Evolutionary conservation across 139 green algal genomes (phyloP), one percentile per base, ranked within the genome.

Genomic region (Trebouxia sp.): DNA sequence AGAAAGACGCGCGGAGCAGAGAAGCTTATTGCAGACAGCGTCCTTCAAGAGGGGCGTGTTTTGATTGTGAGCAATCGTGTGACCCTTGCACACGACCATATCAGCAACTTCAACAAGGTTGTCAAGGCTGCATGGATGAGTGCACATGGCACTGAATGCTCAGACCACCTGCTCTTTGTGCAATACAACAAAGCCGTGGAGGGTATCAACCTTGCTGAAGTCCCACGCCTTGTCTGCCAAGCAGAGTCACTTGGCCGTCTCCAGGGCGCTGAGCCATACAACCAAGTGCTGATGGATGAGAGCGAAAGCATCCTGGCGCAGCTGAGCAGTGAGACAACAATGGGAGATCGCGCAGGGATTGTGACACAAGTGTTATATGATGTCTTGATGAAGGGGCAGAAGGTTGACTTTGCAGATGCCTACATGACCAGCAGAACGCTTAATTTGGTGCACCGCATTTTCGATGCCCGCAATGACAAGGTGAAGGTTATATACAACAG

Each of bases 41-140:
- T 65, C 53, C 53, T 65, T 65, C 53, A 65, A 65, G 53, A 65
- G 24, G 53, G 53, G 53, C 53, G 53, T 65, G 53, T 65, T 65
- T 65, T 65, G 53, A 65, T 65, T 65, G 53, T 65, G 53, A 65
- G 53, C 53, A 65, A 65, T 37, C 53, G 53, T 65, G 53, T 65
- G 53, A 65, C 53, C 53, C 53, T 65, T 65, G 53, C 6, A 37
- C 53, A 65, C 11, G 53, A 65, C 53, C 53, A 65, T 37, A 65
- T 65, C 53, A 65, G 53, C 65, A 75, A 47, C 65, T 75, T 75
- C 65, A 75, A 75, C 65, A 75, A 75, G 65, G 65, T 47, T 43
- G 38, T 75, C 32, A 43, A 50, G 65, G 65, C 65, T 47, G 65
- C 65, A 50, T 43, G 37, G 65, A 47, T 50, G 65, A 28, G 14